Evolutionary conservation across 495 filamentous ascomycete genomes (phyloP), one percentile per base, ranked within the genome.

Genomic region (Tuber calosporum): DNA sequence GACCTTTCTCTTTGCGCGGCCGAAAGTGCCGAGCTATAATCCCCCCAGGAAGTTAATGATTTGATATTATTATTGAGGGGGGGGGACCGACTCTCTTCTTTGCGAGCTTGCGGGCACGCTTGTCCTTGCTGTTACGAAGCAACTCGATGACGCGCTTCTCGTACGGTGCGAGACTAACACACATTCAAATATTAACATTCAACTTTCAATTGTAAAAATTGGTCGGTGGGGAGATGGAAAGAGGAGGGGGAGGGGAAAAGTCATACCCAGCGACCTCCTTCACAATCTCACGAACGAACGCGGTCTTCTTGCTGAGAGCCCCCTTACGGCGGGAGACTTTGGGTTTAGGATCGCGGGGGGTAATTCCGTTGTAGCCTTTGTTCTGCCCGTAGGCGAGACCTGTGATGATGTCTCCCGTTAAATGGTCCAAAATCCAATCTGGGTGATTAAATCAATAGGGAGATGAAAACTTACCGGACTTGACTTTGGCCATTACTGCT

Each of bases 101-200:
- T 79, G 95, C 95, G 82, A 97, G 91, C 90, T 98, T 98, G 78
- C 95, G 88, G 76, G 95, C 95, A 86, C 95, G 92, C 91, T 99
- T 99, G 86, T 99, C 95, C 87, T 97, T 97, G 87, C 90, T 89
- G 89, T 98, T 99, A 80, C 95, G 92, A 84, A 99, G 90, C 79
- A 99, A 88, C 89, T 99, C 95, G 84, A 98, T 96, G 83, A 99
- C 92, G 81, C 95, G 93, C 84, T 94, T 93, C 88, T 99, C 95
- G 83, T 97, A 97, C 81, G 93, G 94, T 79, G 94, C 93, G 82
- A 97, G 92, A 84, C 93, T 80, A 40, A 40, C 37, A 74, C 41
- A 38, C n/a, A 66, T 48, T 48, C 36, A 30, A 43, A 26, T 68
- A 62, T 20, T 74, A 66, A 58, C 34, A 69, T 37, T 45, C 71